Evolutionary conservation across 2,329 filamentous ascomycete species (phyloP), one percentile per base, ranked within the genome.

Genomic region (Thyridium curvatum): DNA sequence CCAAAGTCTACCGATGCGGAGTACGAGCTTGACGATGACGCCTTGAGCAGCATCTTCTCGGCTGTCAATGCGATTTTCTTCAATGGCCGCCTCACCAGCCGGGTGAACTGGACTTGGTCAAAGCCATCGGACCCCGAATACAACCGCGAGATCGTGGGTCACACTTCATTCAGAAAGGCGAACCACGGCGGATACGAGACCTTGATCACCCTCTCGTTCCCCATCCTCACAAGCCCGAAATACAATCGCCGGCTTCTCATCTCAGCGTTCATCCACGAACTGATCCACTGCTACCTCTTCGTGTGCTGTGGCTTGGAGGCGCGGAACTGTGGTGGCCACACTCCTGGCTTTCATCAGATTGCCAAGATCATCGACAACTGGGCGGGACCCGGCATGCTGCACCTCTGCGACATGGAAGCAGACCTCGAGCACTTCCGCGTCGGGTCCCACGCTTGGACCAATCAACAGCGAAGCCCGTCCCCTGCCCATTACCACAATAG

Each of bases 271-370:
- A 51, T 84, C 34, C 79, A 83, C 51, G 79, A 84, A 57, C 69
- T 82, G 48, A 78, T 83, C 35, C 79, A 83, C 58, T 78, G 77
- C 56, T 83, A 80, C 51, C 61, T 83, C 13, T 83, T 83, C 46
- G 71, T 83, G 41, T 65, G 62, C 37, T 80, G 77, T 47, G 79
- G 79, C 4, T 73, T 78, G 52, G 65, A 69, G 32, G 77, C 77
- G 0, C 61, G 69, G 29, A 59, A 65, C 17, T 63, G 67, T 32
- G 77, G 77, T 10, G 79, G 79, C 1, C 79, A 83, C 46, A 82
- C 79, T 2, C 53, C 63, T 2, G 79, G 76, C 2, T 83, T 83
- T 48, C 63, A 65, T 18, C 63, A 62, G 34, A 82, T 83, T 45
- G 78, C 77, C 18, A 61, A 60, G 18, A 58, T 74, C n/a, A 78